Evolutionary conservation across 257 asterid genomes (phyloP), one percentile per base, ranked within the genome.

Genomic region (Gentiana straminea): DNA sequence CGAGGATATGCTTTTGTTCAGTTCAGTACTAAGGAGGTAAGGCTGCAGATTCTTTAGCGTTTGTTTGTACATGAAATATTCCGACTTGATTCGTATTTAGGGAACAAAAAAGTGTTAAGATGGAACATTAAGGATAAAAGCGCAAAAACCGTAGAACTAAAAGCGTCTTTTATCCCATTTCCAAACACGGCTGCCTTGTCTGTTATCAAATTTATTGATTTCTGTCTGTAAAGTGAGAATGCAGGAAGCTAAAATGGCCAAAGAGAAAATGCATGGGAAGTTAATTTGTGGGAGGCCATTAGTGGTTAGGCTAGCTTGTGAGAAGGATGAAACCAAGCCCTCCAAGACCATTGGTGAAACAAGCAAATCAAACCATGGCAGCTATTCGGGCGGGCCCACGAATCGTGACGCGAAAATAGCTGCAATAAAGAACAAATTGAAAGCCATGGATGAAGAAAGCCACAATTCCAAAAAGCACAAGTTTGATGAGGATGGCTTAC

Each of bases 241-340:
- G 95, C 93, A 89, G 95, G 97, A 86, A 77, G 97, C 95, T 73
- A 62, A 71, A 66, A 13, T 55, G 61, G 95, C 94, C 73, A 86
- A 84, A 84, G 97, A 86, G 75, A 82, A 78, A 77, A 89, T 89
- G 95, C 94, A 89, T 46, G 94, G 94, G 64, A 75, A 82, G 72
- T 71, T 77, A 83, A 89, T 86, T 10, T 68, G 76, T 48, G 82
- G 86, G 37, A 79, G 82, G 44, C 84, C 91, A 46, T 54, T 82
- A 68, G 79, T 82, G 24, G 94, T 89, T 75, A 89, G 91, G 49
- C 88, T 89, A 58, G 91, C 93, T 45, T 78, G 93, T 39, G 94
- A 89, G 78, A 89, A 86, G 57, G 72, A 50, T 2, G 82, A 82
- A 64, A 78, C 74, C 45, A 64, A 65, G 7, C 57, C 58, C 11